phyloP scores from a whole-genome alignment of 371 early-diverging fungal genomes.

The Polyrhizophydium stewartii region DNA sequence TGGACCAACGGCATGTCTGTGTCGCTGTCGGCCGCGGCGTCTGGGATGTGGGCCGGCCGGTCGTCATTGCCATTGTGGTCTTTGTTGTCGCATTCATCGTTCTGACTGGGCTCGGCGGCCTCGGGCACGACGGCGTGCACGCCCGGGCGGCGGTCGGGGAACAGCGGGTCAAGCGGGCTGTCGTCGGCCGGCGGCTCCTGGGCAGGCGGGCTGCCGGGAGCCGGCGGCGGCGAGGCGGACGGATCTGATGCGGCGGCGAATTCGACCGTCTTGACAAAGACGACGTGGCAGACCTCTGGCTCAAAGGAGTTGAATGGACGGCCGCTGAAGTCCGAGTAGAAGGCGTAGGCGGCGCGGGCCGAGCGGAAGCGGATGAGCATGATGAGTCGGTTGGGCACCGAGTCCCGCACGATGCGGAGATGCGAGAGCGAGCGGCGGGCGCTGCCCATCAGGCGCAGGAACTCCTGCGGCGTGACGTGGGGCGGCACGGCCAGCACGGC shows the following conservation, averaged over 20 bases:
- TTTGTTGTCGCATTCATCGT: neutral
- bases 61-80: too few relatives aligned
- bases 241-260: too few relatives aligned
- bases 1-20: neutral
- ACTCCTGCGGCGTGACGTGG: conserved; percentile 81
- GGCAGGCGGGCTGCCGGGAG: too few relatives aligned
- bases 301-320: conserved; percentile 78
- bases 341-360: conserved; percentile 53
- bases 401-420: conserved; percentile 71
- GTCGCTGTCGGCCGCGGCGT: too few relatives aligned
- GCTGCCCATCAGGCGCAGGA: conserved; percentile 73
- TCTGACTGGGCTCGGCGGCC: neutral
- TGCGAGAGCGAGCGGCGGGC: conserved; percentile 52
- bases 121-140: neutral
- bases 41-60: too few relatives aligned
- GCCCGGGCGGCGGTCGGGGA: conserved; percentile 2
- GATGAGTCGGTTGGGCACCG: conserved; percentile 76
- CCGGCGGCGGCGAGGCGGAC: conserved; percentile 50
- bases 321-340: conserved; percentile 73
- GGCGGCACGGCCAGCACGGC: conserved; percentile 82
- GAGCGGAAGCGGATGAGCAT: conserved; percentile 73
- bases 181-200: conserved; percentile 47
- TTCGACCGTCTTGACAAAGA: conserved; percentile 63
- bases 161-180: conserved; percentile 11
- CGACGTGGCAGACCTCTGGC: conserved; percentile 51